Evolutionary conservation across 2,329 filamentous ascomycete genomes (phyloP), one percentile per base, ranked within the genome.

Genomic region (Ambrosiella beaveri): DNA sequence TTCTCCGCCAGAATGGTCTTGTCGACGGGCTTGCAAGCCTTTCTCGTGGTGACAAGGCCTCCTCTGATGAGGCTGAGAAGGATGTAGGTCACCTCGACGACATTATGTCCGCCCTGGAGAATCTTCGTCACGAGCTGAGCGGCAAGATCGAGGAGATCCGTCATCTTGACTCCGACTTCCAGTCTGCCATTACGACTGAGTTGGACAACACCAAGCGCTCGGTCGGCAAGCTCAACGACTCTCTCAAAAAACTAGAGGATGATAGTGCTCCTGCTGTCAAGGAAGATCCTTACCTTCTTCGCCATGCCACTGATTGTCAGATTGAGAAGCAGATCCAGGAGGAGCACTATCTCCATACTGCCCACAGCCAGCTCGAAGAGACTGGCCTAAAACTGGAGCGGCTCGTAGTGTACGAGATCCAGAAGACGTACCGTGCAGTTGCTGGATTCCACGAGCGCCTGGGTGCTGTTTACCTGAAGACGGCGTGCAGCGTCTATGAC

Each of bases 91-190:
- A 96, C 59, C 88, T 97, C 68, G 83, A 84, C 62, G 91, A 97
- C 66, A 89, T 98, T 52, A 88, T 97, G 62, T 75, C 87, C 55
- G 89, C 91, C 56, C 75, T 98, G 58, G 88, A 84, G 1, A 89
- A 89, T 1, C 74, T 98, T 57, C 77, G 93, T 59, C 90, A 83
- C 65, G 93, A 98, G 69, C 75, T 98, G 15, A 85, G 86, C 62
- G 88, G 94, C 68, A 98, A 98, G 74, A 95, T 95, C 70, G 98
- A 97, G 71, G 93, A 98, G 71, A 98, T 98, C 73, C 95, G 95
- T 72, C 85, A 82, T 63, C 74, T 98, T 13, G 86, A 88, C 5
- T 86, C 89, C 13, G 93, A 98, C 69, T 98, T 98, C 72, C 95
- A 95, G 72, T 98, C 95, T 68, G 86, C 85, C 0, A 89, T 98